phyloP scores from a whole-genome alignment of 176 grass and related monocot species.

The Melocanna baccifera region DNA sequence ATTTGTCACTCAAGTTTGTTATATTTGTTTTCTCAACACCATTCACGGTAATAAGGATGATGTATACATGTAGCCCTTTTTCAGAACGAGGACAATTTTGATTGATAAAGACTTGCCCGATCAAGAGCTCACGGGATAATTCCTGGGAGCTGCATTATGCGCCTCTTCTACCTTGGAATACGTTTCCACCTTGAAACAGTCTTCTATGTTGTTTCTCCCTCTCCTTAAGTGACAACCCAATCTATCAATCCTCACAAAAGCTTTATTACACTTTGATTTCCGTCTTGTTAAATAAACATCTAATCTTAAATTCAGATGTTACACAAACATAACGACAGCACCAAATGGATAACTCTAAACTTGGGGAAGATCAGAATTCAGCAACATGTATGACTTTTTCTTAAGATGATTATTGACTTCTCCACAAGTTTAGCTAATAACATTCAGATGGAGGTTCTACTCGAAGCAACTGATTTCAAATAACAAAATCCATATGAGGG shows the following conservation, averaged over 20 bases:
- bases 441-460: conserved; percentile 2
- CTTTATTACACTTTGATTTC: not conserved
- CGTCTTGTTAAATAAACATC: not conserved
- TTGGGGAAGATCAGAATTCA: not conserved
- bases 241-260: not conserved
- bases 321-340: not conserved
- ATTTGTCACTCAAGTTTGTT: not conserved
- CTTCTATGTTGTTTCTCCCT: too few relatives aligned
- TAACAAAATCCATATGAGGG: conserved; percentile 9
- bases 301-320: too few relatives aligned
- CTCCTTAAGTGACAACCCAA: not conserved
- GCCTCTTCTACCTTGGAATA: not conserved
- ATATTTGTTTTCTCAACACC: not conserved
- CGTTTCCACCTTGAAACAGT: not conserved
- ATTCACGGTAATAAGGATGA: not conserved
- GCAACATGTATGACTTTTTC: conserved; percentile 12
- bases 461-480: not conserved
- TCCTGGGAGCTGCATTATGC: not conserved
- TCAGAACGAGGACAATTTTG: not conserved
- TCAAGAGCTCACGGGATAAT: not conserved
- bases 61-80: not conserved
- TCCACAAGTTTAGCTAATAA: not conserved
- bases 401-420: conserved; percentile 31
- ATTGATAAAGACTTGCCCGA: not conserved
- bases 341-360: not conserved